Evolutionary conservation across 225 moss, liverwort and hornwort genomes (phyloP), one percentile per base, ranked within the genome.

Genomic region (Ulota crispa): DNA sequence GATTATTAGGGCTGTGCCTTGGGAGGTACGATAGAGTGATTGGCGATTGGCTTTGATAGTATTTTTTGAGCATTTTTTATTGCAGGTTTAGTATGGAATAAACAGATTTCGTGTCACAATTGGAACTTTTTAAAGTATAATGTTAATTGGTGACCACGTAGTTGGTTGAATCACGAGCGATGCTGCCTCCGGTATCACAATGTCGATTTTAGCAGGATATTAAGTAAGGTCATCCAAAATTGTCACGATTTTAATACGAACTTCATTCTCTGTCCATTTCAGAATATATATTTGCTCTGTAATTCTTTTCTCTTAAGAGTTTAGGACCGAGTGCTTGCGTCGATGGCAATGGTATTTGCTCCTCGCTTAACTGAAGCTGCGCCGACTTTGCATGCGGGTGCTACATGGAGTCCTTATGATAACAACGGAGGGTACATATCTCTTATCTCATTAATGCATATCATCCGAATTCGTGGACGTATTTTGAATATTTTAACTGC

Each of bases 371-470:
- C 76, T 36, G 83, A 85, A 67, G 79, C 78, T 59, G 62, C 81
- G 23, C 66, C 78, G 14, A 81, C 76, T 10, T 73, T 71, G 59
- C 85, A 87, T 64, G 78, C 81, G 31, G 85, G 65, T 45, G 83
- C 85, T 75, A 42, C 87, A 55, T 87, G 87, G 90, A 87, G 87
- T 76, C 90, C 83, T 34, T 84, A 86, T 20, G 87, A 87, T 72
- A 87, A 86, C 79, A 87, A 90, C 18, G 79, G 87, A 83, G 90
- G 87, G 87, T 90, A 76, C 56, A 16, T 63, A 39, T 36, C 43
- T 83, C 30, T 45, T 20, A 72, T 34, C 8, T 66, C 28, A 8
- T 30, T 70, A 3, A 66, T 56, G 62, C 7, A 54, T 12, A 12
- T 5, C 43, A 14, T 74, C 27, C 3, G 34, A 31, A 61, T 9